Percentiles rank a stretch among this genome's conserved stretches.
Evolutionary conservation across 1,284 basidiomycete species (phyloP).

Genomic region (Trichosporon faecale): DNA sequence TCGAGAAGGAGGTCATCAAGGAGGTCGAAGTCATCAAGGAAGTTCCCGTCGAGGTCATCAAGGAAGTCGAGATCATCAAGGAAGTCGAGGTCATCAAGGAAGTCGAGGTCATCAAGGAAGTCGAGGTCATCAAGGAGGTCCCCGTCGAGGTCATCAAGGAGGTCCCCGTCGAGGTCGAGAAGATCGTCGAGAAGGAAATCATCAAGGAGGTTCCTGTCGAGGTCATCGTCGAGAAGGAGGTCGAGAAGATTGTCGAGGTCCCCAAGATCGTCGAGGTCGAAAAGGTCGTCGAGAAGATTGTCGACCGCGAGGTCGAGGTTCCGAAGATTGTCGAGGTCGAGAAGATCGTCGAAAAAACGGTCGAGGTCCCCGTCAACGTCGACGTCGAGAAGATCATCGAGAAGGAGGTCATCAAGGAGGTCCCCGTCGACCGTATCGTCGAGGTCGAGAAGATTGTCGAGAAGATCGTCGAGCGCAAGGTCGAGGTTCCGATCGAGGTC

Average conservation of each 20-base stretch:
- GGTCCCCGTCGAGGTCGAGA: slow-evolving; percentile 39
- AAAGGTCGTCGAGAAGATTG: slow-evolving; percentile 42
- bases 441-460: slow-evolving; percentile 49
- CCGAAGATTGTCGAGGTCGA: slow-evolving; percentile 47
- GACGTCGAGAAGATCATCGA: slow-evolving; percentile 47
- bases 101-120: slow-evolving; percentile 40
- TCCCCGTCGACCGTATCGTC: slow-evolving; percentile 39
- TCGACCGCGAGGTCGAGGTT: slow-evolving; percentile 48
- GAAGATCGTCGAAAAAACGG: slow-evolving; percentile 50
- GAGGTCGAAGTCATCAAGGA: slow-evolving; percentile 33
- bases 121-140: slow-evolving; percentile 21
- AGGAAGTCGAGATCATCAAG: slow-evolving; percentile 36
- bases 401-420: slow-evolving; percentile 45
- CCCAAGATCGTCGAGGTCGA: slow-evolving; percentile 42
- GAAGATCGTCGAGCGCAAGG: slow-evolving; percentile 42
- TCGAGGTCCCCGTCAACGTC: slow-evolving; percentile 42
- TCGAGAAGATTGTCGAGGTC: slow-evolving; percentile 49
- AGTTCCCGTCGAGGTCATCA: slow-evolving; percentile 37
- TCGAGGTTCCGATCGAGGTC: slow-evolving; percentile 41
- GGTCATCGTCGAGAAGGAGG: slow-evolving; percentile 41
- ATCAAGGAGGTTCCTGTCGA: slow-evolving; percentile 27
- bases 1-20: slow-evolving; percentile 39
- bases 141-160: slow-evolving; percentile 42
- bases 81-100: slow-evolving; percentile 44
- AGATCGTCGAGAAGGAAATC: slow-evolving; percentile 34